Conservation (phyloP, 106 monocot genomes). For the Ottelia alismoides region DNA sequence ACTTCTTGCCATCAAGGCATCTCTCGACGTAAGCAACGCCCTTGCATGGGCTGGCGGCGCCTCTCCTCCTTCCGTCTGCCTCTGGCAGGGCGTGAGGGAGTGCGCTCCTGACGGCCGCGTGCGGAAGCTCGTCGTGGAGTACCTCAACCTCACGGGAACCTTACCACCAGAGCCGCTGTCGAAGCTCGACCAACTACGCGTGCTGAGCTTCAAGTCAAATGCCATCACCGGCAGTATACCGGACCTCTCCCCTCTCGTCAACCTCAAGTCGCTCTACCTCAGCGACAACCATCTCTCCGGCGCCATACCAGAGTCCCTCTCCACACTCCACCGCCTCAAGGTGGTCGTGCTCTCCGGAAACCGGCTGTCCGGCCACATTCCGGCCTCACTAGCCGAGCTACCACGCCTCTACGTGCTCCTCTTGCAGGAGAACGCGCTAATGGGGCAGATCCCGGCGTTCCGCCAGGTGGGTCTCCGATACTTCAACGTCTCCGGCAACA, state of each 20-base stretch:
- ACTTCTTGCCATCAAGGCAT: constrained; percentile 45
- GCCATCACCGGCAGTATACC: constrained; percentile 58
- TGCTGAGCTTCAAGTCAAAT: constrained; percentile 89
- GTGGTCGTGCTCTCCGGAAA: constrained; percentile 58
- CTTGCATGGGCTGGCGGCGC: constrained; percentile 33
- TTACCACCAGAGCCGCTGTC: constrained; percentile 18
- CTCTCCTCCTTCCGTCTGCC: constrained; percentile 25
- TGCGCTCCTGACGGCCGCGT: constrained; percentile 44
- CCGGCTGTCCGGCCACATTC: constrained; percentile 54
- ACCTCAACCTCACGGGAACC: constrained; percentile 58
- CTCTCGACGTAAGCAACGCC: constrained; percentile 30
- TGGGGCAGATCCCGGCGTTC: constrained; percentile 51
- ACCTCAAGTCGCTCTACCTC: constrained; percentile 74
- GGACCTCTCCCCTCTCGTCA: constrained; percentile 41
- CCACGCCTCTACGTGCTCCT: constrained; percentile 42
- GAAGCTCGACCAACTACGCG: constrained; percentile 67
- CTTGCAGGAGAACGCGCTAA: constrained; percentile 51
- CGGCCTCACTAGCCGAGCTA: constrained; percentile 23
- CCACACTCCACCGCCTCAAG: constrained; percentile 63
- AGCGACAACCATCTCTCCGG: constrained; percentile 65
- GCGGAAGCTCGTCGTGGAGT: constrained; percentile 82
- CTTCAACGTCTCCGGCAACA: constrained; percentile 71
- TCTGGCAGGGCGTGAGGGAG: constrained; percentile 58
- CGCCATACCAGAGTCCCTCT: constrained; percentile 32
- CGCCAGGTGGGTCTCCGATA: constrained; percentile 33